Percentiles rank a stretch among this genome's conserved stretches.
phyloP scores from a whole-genome alignment of 1,284 basidiomycete species.

The Sparassis latifolia region DNA sequence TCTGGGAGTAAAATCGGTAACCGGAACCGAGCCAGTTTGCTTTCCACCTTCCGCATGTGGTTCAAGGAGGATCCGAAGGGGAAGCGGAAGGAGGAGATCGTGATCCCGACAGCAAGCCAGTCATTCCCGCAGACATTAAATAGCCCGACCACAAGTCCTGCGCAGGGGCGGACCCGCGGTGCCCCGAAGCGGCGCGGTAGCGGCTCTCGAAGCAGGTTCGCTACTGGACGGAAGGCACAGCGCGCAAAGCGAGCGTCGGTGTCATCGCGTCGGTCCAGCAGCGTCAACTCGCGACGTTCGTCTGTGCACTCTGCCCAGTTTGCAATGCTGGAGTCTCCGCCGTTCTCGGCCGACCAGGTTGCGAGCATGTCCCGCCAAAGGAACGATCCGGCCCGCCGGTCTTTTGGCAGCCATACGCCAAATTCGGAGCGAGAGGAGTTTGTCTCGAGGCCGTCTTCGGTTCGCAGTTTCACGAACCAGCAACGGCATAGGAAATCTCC shows the following conservation, averaged over 20 bases:
- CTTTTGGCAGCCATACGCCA: slow-evolving; percentile 69
- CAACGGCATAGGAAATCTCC: slow-evolving; percentile 64
- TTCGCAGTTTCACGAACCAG: slow-evolving; percentile 54
- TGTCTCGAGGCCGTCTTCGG: slow-evolving; percentile 68
- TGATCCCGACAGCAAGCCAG: slow-evolving; percentile 11
- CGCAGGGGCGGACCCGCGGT: slow-evolving; percentile 23
- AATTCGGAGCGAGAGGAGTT: slow-evolving; percentile 73
- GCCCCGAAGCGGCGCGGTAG: slow-evolving; percentile 43
- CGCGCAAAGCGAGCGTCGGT: slow-evolving; percentile 56
- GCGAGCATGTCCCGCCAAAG: slow-evolving; percentile 30
- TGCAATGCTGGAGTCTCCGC: slow-evolving; percentile 49
- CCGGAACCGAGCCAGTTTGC: slow-evolving; percentile 61
- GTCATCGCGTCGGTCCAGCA: slow-evolving; percentile 74
- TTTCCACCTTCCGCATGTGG: slow-evolving; percentile 72
- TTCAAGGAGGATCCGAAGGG: slow-evolving; percentile 77
- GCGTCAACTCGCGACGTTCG: slow-evolving; percentile 72
- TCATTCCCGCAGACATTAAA: slow-evolving; percentile 10
- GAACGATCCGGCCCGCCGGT: slow-evolving; percentile 47
- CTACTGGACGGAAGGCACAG: slow-evolving; percentile 26
- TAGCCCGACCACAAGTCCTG: slow-evolving; percentile 19
- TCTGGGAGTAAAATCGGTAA: slow-evolving; percentile 30
- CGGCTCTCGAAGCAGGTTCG: slow-evolving; percentile 30
- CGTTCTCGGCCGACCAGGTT: slow-evolving; percentile 36
- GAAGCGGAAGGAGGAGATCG: slow-evolving; percentile 37
- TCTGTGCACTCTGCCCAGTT: slow-evolving; percentile 62